These are phyloP conservation scores for Lactifluus pinguis DNA, from an alignment of 768 basidiomycete species.

Conservation along the genomic window DNA sequence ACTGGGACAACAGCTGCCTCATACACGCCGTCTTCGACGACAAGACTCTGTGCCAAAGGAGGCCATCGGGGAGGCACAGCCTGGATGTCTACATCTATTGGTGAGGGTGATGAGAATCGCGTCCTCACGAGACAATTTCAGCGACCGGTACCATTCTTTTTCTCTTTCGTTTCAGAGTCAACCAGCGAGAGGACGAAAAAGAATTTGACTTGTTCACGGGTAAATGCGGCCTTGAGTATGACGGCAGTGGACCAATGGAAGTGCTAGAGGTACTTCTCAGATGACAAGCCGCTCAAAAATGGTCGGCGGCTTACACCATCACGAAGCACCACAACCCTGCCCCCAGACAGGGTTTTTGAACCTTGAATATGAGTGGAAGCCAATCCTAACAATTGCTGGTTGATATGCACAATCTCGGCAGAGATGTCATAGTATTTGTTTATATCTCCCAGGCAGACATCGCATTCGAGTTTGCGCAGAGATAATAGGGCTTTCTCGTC, in stretches of 20 bases:
- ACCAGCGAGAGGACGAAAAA: conserved; percentile 72
- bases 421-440: conserved; percentile 67
- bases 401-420: conserved; percentile 48
- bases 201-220: conserved; percentile 39
- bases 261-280: conserved; percentile 42
- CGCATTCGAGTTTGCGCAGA: conserved; percentile 59
- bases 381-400: conserved; percentile 52
- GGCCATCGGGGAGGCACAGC: conserved; percentile 75
- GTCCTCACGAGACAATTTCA: background rate
- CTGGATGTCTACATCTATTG: conserved; percentile 47
- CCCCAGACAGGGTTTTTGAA: conserved; percentile 54
- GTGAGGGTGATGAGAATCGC: background rate
- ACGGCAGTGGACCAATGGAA: conserved; percentile 63
- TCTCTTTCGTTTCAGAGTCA: conserved; percentile 47
- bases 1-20: conserved; percentile 58
- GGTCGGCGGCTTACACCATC: conserved; percentile 54
- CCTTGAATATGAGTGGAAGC: conserved; percentile 55
- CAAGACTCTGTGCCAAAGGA: conserved; percentile 38
- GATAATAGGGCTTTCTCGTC: conserved; percentile 58
- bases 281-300: background rate
- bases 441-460: conserved; percentile 64
- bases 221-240: conserved; percentile 53
- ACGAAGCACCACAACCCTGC: conserved; percentile 76
- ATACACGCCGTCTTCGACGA: conserved; percentile 48
- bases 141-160: conserved; percentile 38